These are phyloP conservation scores for Hygrocybe punicea DNA, from an alignment of 768 basidiomycete genomes.

Conservation along the genomic window DNA sequence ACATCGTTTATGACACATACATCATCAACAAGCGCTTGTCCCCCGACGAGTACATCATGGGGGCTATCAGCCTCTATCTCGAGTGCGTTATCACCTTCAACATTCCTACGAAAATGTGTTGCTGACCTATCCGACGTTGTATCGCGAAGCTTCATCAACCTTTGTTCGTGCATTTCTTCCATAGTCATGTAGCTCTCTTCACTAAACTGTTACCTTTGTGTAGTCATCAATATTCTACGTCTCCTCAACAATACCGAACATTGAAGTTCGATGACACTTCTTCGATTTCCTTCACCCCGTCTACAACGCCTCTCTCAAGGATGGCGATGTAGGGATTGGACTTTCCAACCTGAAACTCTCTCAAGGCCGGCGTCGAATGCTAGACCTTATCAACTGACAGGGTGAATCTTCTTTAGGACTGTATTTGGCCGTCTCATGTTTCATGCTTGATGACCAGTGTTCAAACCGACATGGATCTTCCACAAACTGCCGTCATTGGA, in stretches of 20 bases:
- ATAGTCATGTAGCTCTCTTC: too few species aligned
- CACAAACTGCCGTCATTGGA: constrained; percentile 70
- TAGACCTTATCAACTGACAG: constrained; percentile 60
- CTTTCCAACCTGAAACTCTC: constrained; percentile 48
- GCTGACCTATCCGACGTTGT: constrained; percentile 11
- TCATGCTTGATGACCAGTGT: constrained; percentile 41
- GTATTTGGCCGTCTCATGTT: not conserved
- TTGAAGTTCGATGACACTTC: too few species aligned
- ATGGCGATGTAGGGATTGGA: constrained; percentile 39
- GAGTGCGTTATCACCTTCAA: constrained; percentile 53
- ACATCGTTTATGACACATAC: constrained; percentile 89
- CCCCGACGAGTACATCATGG: constrained; percentile 93
- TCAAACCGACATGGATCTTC: constrained; percentile 66
- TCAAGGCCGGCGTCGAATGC: constrained; percentile 44
- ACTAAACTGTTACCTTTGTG: too few species aligned
- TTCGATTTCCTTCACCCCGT: not conserved
- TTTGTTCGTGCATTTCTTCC: constrained; percentile 58
- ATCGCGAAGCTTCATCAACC: constrained; percentile 69
- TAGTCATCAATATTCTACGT: too few species aligned
- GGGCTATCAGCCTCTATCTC: constrained; percentile 90
- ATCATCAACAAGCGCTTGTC: constrained; percentile 83
- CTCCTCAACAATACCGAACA: too few species aligned
- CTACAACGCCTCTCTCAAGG: not conserved
- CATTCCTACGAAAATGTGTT: constrained; percentile 11
- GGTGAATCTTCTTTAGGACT: constrained; percentile 37